Evolutionary conservation across 768 basidiomycete species (phyloP), one percentile per base, ranked within the genome.

Genomic region (Gymnopilus junonius): DNA sequence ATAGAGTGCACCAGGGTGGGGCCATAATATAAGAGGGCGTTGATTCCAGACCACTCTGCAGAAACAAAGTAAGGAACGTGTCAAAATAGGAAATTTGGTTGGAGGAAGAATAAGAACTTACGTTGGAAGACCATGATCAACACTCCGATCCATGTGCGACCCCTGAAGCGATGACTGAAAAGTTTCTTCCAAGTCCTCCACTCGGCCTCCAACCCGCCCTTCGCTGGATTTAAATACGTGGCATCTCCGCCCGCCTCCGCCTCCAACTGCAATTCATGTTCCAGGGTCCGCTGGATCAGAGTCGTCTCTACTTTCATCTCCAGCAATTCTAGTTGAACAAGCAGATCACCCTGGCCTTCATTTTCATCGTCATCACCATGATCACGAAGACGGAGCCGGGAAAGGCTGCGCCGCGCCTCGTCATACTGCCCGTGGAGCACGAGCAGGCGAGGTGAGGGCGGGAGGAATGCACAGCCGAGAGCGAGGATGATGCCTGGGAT

Each of bases 21-120:
- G 0, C 92, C 92, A 67, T 93, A 94, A 68, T 94, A 94, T 8
- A 94, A 77, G 32, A 94, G 71, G 10, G 93, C 92, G 69, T 94
- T 94, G 65, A 94, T 94, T 1, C 93, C 93, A 61, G 87, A 89
- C 93, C 93, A 94, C 77, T 94, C 92, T 94, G 68, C n/a, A n/a
- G n/a, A n/a, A 53, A 21, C 23, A 45, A 34, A 11, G 53, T 12
- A 4, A 42, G 23, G 59, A 29, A 32, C 37, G 42, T 27, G 63
- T 23, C 56, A 58, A 17, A 55, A 39, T n/a, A 32, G 40, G 7
- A 50, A 46, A 87, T 40, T n/a, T n/a, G 92, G 92, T 75, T 94
- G 92, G 69, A 93, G 93, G 54, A 91, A 85, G 27, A 27, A n/a
- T n/a, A 12, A 43, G 42, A 25, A 32, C 48, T 51, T 66, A 92